Conservation (phyloP, 1,284 basidiomycete genomes). For the Schizopora paradoxa region DNA sequence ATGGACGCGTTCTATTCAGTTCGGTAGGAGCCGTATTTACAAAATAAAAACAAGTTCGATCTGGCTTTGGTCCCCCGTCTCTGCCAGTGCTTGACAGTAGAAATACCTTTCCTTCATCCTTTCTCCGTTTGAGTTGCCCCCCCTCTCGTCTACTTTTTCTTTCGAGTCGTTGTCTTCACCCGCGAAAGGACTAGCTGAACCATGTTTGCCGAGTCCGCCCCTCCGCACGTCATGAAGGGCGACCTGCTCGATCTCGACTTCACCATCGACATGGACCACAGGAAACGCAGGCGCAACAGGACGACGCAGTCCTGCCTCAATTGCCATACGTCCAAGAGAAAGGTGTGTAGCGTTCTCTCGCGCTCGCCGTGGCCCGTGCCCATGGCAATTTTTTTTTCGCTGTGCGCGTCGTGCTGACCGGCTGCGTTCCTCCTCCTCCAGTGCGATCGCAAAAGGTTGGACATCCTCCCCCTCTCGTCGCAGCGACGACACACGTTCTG, state of each 20-base stretch:
- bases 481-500: constrained; percentile 14
- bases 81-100: too few species aligned
- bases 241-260: constrained; percentile 18
- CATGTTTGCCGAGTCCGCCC: constrained; percentile 17
- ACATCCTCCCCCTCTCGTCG: background rate
- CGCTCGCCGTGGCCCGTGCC: too few species aligned
- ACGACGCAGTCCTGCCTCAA: constrained; percentile 87
- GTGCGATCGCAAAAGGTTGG: constrained; percentile 33
- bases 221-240: constrained; percentile 16
- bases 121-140: too few species aligned
- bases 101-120: too few species aligned
- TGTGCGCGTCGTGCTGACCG: constrained; percentile 36
- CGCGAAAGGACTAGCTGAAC: background rate
- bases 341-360: constrained; percentile 44
- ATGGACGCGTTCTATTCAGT: too few species aligned
- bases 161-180: background rate
- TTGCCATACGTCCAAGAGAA: constrained; percentile 89
- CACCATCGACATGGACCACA: constrained; percentile 32
- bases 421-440: constrained; percentile 15
- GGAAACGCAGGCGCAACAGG: constrained; percentile 66
- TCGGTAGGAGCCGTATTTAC: too few species aligned
- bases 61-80: too few species aligned
- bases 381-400: constrained; percentile 33
- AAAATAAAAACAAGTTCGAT: too few species aligned
- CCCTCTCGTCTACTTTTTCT: too few species aligned